Evolutionary conservation across 768 basidiomycete species (phyloP).

Genomic region (Paxillus ammoniavirescens): DNA sequence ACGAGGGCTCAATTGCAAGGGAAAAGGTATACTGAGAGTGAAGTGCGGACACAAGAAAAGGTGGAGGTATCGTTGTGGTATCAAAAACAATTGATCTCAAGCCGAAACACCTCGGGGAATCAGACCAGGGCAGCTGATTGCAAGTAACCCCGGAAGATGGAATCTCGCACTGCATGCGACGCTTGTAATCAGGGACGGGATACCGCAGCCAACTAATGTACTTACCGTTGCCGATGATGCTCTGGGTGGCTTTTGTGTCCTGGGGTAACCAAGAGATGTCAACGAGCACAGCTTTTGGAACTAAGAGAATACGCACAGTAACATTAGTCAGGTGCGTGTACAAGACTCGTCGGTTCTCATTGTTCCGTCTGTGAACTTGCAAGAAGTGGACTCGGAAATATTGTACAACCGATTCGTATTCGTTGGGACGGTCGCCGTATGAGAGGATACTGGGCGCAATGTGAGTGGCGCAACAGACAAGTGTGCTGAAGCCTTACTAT

Average conservation of each 20-base stretch:
- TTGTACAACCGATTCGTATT: constrained; percentile 76
- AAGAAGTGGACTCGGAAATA: constrained; percentile 89
- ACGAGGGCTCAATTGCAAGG: background rate
- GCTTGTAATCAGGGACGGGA: constrained; percentile 9
- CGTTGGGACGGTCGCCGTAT: constrained; percentile 77
- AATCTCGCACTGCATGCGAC: constrained; percentile 55
- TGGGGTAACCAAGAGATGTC: constrained; percentile 25
- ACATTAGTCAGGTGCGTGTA: constrained; percentile 83
- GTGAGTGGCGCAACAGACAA: constrained; percentile 7
- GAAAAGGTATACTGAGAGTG: background rate
- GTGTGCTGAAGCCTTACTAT: constrained; percentile 52
- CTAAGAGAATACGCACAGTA: constrained; percentile 46
- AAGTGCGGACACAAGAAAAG: constrained; percentile 9
- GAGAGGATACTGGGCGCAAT: constrained; percentile 62
- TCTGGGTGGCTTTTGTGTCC: constrained; percentile 83
- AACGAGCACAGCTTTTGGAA: background rate
- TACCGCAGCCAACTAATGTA: constrained; percentile 2
- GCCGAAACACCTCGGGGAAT: constrained; percentile 10
- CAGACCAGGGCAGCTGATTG: constrained; percentile 70
- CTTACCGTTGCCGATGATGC: constrained; percentile 79
- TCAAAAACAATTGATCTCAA: background rate
- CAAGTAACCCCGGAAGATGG: constrained; percentile 73
- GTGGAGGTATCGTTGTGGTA: background rate
- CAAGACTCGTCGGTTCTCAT: constrained; percentile 75
- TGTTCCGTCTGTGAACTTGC: constrained; percentile 74